These are phyloP conservation scores for Salix purpurea DNA, from an alignment of 345 rosid species.

Conservation along the genomic window DNA sequence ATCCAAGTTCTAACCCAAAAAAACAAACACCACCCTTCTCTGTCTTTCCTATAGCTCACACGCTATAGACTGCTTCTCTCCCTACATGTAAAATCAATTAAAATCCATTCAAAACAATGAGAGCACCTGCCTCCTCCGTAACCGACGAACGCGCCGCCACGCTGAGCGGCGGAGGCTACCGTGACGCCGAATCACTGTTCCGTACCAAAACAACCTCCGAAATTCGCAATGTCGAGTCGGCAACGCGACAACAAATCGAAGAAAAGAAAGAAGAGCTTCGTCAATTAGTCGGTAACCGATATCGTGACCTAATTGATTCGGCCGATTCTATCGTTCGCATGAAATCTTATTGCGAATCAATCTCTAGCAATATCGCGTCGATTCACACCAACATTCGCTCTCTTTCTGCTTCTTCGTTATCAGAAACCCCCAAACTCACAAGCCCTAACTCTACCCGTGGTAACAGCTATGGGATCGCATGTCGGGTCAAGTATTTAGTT, in stretches of 20 bases:
- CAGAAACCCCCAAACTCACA: conserved; percentile 46
- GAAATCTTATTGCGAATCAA: conserved; percentile 77
- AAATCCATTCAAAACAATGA: conserved; percentile 26
- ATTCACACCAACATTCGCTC: conserved; percentile 54
- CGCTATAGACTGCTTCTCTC: not conserved
- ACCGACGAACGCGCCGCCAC: conserved; percentile 38
- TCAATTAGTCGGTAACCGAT: conserved; percentile 80
- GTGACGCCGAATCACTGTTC: conserved; percentile 86
- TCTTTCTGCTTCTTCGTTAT: conserved; percentile 51
- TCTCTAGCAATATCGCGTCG: conserved; percentile 60
- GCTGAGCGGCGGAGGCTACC: conserved; percentile 44
- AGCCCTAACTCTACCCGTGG: conserved; percentile 30
- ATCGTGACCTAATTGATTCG: conserved; percentile 91
- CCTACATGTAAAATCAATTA: not conserved
- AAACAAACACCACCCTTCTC: not conserved
- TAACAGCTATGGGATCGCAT: conserved; percentile 64
- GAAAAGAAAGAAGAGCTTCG: conserved; percentile 95
- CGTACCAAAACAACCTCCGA: conserved; percentile 68
- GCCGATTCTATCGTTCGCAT: conserved; percentile 86
- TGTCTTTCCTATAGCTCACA: not conserved
- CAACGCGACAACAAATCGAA: conserved; percentile 71
- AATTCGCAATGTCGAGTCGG: conserved; percentile 70
- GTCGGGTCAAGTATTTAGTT: conserved; percentile 85
- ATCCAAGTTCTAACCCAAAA: not conserved
- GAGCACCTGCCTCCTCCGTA: conserved; percentile 32